A percentile compares a stretch with the other conserved stretches of the same genome.
Conservation (phyloP, 495 filamentous ascomycete species). For the Penicillium maclennaniae region DNA sequence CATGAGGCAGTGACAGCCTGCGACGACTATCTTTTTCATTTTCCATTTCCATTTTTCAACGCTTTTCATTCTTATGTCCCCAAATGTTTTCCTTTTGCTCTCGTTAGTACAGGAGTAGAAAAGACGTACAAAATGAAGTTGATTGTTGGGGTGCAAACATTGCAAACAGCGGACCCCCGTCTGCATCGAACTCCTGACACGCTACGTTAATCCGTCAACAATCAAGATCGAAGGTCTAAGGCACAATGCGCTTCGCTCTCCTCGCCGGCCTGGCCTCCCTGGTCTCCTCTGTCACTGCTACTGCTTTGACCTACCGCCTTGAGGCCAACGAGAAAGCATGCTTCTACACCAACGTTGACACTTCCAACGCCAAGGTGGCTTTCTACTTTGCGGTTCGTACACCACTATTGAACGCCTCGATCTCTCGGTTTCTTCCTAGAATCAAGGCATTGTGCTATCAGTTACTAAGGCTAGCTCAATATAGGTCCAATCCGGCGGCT, state of each 20-base stretch:
- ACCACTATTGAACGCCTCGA: not conserved
- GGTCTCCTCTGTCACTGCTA: constrained; percentile 60
- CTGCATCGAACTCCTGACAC: constrained; percentile 33
- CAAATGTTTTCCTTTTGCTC: not conserved
- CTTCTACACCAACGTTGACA: constrained; percentile 78
- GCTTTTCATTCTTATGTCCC: constrained; percentile 3
- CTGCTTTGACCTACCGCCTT: constrained; percentile 93
- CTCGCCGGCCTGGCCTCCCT: constrained; percentile 59
- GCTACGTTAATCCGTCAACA: constrained; percentile 7
- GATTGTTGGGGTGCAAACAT: constrained; percentile 35
- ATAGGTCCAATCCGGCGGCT: constrained; percentile 92
- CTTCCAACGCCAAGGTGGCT: constrained; percentile 75
- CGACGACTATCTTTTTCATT: constrained; percentile 12
- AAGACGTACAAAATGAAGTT: constrained; percentile 14
- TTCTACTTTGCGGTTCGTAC: constrained; percentile 96
- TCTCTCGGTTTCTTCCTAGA: not conserved
- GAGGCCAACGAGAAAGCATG: constrained; percentile 88
- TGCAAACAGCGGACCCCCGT: constrained; percentile 27
- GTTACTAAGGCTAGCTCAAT: constrained; percentile 6
- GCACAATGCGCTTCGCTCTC: constrained; percentile 42
- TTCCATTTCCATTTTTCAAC: constrained; percentile 1
- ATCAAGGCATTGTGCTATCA: not conserved
- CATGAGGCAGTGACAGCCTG: constrained; percentile 25
- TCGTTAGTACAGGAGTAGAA: constrained; percentile 20
- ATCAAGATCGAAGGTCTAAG: not conserved